Percentiles rank a stretch among this genome's conserved stretches.
Conservation (phyloP, 352 stramenopile species). For the Pythium sukuiense region DNA sequence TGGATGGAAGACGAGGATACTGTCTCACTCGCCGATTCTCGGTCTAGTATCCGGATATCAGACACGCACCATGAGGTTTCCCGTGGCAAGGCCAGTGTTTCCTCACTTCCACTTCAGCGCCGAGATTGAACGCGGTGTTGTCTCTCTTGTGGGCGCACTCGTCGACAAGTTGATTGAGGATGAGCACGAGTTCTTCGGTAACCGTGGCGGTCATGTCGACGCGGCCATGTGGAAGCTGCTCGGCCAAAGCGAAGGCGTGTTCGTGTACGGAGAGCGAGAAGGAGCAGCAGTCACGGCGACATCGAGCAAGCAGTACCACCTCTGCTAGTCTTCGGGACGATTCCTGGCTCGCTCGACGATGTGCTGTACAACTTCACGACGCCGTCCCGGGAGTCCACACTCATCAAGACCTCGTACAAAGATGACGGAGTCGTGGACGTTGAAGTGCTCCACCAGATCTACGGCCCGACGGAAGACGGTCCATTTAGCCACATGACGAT, state of each 20-base stretch:
- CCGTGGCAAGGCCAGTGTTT: constrained; percentile 12
- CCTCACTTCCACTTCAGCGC: constrained; percentile 1
- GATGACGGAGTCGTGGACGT: constrained; percentile 37
- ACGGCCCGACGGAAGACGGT: constrained; percentile 28
- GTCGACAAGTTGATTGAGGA: constrained; percentile 12
- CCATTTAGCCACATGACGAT: constrained; percentile 33
- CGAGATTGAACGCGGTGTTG: background rate
- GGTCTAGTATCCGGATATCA: too few species aligned
- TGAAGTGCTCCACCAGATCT: constrained; percentile 38
- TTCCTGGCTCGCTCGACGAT: constrained; percentile 13
- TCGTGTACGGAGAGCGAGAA: background rate
- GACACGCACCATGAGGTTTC: constrained; percentile 8
- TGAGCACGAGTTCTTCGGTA: constrained; percentile 11
- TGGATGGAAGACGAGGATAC: background rate
- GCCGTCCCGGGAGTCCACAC: constrained; percentile 8
- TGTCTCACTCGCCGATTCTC: background rate
- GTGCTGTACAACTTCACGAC: constrained; percentile 16
- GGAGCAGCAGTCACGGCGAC: background rate
- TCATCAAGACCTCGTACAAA: constrained; percentile 30
- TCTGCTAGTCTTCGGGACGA: constrained; percentile 8
- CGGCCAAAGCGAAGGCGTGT: background rate
- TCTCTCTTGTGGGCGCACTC: constrained; percentile 10
- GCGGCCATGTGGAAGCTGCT: constrained; percentile 13
- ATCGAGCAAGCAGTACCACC: constrained; percentile 1
- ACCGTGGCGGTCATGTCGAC: constrained; percentile 37